Base-by-base conservation (phyloP, 352 stramenopile genomes). In the Phytopythium cucurbitacearum region DNA sequence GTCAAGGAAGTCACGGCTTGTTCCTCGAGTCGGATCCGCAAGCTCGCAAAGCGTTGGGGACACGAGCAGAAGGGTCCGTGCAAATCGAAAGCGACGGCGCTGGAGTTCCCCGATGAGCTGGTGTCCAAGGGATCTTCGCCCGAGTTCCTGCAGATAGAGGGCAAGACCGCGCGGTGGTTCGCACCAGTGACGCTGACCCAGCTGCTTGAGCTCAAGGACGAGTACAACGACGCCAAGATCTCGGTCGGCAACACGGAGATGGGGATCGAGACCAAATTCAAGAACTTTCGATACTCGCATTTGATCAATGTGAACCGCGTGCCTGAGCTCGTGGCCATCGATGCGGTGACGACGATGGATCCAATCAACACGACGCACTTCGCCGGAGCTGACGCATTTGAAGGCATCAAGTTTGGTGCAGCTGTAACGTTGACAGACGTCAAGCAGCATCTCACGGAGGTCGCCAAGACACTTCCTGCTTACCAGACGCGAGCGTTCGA, bases 221-320 rank as follows among this genome's bases (percentile, higher is more conserved):
- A 90, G 56, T 79, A 94, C 56, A 76, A 73, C 1, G 63, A 87
- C 28, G 76, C 83, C 5, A 98, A 97, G 69, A 95, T 99, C 63
- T 93, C 97, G 32, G 91, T 98, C 37, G 96, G 96, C 15, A 98
- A 99, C 65, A 98, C 94, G 0, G 94, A 98, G 74, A 96, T 99
- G 73, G 94, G 92, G 13, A 98, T 99, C 66, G 94, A 98, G 66
- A 92, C 83, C 51, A 97, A 96, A 65, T 97, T 97, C 75, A 98
- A 97, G 72, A 71, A 80, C 56, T 74, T 95, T 57, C 76, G 84
- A 56, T 94, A 94, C 46, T 33, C 59, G 11, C 69, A 83, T 36
- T 46, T 93, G 28, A 82, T 93, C 53, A 82, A 84, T 41, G 75
- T 91, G 43, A 87, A 63, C 52, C 76, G 82, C 37, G 66, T 91